Conservation (phyloP, 2,329 filamentous ascomycete genomes). For the Colletotrichum theobromicola region DNA sequence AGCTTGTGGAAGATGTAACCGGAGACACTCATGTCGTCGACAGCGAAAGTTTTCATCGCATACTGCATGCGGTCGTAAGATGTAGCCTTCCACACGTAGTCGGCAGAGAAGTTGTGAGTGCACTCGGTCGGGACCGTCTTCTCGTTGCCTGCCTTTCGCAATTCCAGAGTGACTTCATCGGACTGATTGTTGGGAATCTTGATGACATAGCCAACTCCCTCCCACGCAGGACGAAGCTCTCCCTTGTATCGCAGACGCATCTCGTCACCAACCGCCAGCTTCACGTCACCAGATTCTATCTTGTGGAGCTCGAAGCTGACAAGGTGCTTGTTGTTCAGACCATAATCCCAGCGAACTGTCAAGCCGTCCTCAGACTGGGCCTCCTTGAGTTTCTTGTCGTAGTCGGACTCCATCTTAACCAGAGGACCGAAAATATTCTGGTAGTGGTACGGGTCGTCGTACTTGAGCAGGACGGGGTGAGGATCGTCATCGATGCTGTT, state of each 20-base stretch:
- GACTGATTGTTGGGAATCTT: slow-evolving; percentile 99
- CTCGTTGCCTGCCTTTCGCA: slow-evolving; percentile 93
- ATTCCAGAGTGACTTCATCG: slow-evolving; percentile 93
- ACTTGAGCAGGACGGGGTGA: slow-evolving; percentile 87
- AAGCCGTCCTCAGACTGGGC: slow-evolving; percentile 97
- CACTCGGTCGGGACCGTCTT: slow-evolving; percentile 96
- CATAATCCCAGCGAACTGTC: slow-evolving; percentile 91
- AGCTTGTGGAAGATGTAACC: slow-evolving; percentile 99
- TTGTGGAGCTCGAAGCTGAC: slow-evolving; percentile 96
- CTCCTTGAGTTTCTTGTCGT: slow-evolving; percentile 98
- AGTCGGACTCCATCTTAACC: slow-evolving; percentile 99
- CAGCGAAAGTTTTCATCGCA: slow-evolving; percentile 98
- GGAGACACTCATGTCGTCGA: slow-evolving; percentile 97
- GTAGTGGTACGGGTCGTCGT: slow-evolving; percentile 97
- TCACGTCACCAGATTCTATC: slow-evolving; percentile 96
- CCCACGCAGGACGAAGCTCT: slow-evolving; percentile 90
- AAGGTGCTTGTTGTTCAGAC: slow-evolving; percentile 95
- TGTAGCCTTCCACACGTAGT: slow-evolving; percentile 99
- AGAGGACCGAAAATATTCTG: slow-evolving; percentile 98
- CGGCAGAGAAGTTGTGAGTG: slow-evolving; percentile 96
- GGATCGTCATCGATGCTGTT: slow-evolving; percentile 94
- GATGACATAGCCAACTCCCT: slow-evolving; percentile 97
- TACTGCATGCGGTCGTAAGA: slow-evolving; percentile 99
- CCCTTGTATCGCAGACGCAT: slow-evolving; percentile 98
- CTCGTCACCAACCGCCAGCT: slow-evolving; percentile 95